Evolutionary conservation across 495 filamentous ascomycete genomes (phyloP), one percentile per base, ranked within the genome.

Genomic region (Annulohypoxylon maeteangense): DNA sequence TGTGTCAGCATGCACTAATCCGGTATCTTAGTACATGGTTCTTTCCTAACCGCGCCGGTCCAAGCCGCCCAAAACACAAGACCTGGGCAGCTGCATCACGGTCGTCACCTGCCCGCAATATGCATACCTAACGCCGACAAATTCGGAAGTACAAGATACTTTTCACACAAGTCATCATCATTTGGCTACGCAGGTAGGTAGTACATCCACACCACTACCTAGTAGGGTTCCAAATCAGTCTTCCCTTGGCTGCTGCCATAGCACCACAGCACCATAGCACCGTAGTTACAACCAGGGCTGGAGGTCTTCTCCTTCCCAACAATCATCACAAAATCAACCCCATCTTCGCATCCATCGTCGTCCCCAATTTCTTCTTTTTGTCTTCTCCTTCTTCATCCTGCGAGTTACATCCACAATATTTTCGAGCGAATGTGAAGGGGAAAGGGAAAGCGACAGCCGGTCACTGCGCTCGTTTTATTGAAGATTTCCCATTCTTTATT

Each of bases 341-440:
- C 56, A 67, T 67, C 69, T 32, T 53, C 50, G 51, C 51, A 50
- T 44, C 36, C 32, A 48, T 71, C 63, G 42, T 63, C 40, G 51
- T 48, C 12, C 18, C 48, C 54, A 34, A 18, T 34, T 34, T 22
- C 50, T 54, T 3, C 14, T 7, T 34, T 53, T 29, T 54, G 47
- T 40, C n/a, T 36, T 60, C 20, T n/a, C 8, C 40, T 36, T 29
- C 45, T 61, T 34, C 22, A 38, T 61, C 27, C n/a, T 71, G 55
- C 55, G 54, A 61, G 31, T 29, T 53, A 20, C 51, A 51, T 63
- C 60, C 12, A 22, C 25, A 27, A 4, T 12, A 58, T 29, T 20
- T 64, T 34, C 38, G n/a, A n/a, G n/a, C n/a, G n/a, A n/a, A 44
- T 44, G 14, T 40, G 8, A n/a, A 4, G 12, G 29, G 22, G 31